Percentiles rank a stretch among this genome's conserved stretches.
These are phyloP conservation scores for Collariella sp. DNA, from an alignment of 495 filamentous ascomycete genomes.

Conservation along the genomic window DNA sequence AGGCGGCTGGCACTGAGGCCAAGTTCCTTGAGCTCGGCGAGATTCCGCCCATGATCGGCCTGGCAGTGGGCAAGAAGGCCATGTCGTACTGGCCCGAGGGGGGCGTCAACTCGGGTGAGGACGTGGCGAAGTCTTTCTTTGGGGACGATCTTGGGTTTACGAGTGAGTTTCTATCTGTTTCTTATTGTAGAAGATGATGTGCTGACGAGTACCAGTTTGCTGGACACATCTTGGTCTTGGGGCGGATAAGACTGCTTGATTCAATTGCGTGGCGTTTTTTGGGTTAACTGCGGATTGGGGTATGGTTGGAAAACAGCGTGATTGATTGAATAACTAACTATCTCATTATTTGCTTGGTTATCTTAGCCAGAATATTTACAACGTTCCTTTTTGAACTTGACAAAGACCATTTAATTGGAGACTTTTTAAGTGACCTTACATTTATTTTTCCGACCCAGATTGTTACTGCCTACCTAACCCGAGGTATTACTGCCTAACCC, in stretches of 20 bases:
- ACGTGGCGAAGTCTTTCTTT: conserved; percentile 53
- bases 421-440: too few species aligned
- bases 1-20: conserved; percentile 32
- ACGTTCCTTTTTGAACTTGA: too few species aligned
- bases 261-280: conserved; percentile 1
- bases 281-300: too few species aligned
- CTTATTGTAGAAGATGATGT: neutral
- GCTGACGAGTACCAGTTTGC: conserved; percentile 37
- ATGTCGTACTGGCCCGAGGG: conserved; percentile 47
- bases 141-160: conserved; percentile 57
- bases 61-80: conserved; percentile 57
- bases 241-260: conserved; percentile 16
- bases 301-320: too few species aligned
- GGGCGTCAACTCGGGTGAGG: conserved; percentile 47
- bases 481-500: too few species aligned
- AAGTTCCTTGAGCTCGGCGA: conserved; percentile 38
- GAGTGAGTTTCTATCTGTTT: conserved; percentile 30
- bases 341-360: too few species aligned
- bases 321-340: too few species aligned
- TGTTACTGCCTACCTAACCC: too few species aligned
- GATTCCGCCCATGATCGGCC: conserved; percentile 53
- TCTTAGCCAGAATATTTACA: too few species aligned
- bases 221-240: conserved; percentile 48
- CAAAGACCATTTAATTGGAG: too few species aligned
- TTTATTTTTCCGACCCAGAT: too few species aligned